Evolutionary conservation across 2,329 filamentous ascomycete genomes (phyloP), one percentile per base, ranked within the genome.

Genomic region (Colletotrichum horii): DNA sequence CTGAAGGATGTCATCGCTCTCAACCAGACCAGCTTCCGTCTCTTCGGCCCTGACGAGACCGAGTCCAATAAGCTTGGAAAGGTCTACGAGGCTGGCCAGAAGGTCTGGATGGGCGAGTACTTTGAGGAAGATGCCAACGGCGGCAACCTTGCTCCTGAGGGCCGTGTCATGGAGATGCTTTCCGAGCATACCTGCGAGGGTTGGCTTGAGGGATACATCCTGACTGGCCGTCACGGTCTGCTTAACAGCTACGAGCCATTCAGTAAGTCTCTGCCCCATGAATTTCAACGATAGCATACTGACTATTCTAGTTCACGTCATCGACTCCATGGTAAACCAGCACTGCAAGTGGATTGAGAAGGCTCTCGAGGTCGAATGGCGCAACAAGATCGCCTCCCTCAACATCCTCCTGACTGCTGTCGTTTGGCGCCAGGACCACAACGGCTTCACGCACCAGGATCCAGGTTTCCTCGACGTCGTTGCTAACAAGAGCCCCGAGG

Each of bases 341-440:
- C 94, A 96, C 85, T 95, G 93, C 87, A 96, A 96, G 83, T 96
- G 94, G 94, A 90, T 96, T 66, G 94, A 96, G 83, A 96, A 96
- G 85, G 94, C 92, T 78, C 87, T 92, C n/a, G 94, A 96, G 81
- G 92, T 96, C 24, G 91, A 94, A 80, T 96, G 94, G 94, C 91
- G 94, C 67, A 90, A 88, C 79, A 93, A 93, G 83, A 87, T 96
- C 14, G 90, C 94, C 11, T 95, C 94, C 1, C 90, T 96, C 79
- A 96, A 96, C 85, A 95, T 96, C 78, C 89, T 96, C 16, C 88
- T 96, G 70, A 96, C 94, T 2, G 92, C 93, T 3, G 94, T 94
- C 9, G 94, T 96, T 74, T 96, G 94, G 94, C 88, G 94, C 80
- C 94, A 96, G 86, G 94, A 96, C 78, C 94, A 96, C 87, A 96